Conservation (phyloP, 331 rosid genomes). For the Cydonia oblonga region DNA sequence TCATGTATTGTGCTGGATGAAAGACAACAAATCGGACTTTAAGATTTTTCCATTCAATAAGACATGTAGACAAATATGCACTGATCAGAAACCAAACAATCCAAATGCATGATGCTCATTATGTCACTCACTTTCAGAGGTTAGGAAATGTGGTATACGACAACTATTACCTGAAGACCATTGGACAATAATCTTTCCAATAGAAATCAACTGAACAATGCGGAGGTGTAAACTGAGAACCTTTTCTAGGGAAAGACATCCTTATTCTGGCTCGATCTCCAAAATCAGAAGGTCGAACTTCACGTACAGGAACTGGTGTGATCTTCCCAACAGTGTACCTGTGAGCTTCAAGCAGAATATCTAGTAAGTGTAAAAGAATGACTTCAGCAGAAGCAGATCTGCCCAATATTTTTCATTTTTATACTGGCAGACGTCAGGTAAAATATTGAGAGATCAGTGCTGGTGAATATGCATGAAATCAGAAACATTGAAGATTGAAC, state of each 20-base stretch:
- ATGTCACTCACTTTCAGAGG: not conserved
- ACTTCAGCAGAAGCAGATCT: not conserved
- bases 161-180: slow-evolving; percentile 74
- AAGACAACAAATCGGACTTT: not conserved
- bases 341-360: slow-evolving; percentile 27
- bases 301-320: slow-evolving; percentile 80
- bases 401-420: not conserved
- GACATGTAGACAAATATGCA: not conserved
- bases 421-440: not conserved
- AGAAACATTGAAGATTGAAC: not conserved
- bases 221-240: slow-evolving; percentile 76
- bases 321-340: slow-evolving; percentile 90
- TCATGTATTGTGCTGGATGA: not conserved
- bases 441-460: not conserved
- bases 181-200: slow-evolving; percentile 94
- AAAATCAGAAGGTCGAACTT: slow-evolving; percentile 79
- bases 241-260: slow-evolving; percentile 64
- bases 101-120: not conserved
- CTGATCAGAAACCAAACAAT: not conserved
- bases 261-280: slow-evolving; percentile 75
- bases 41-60: not conserved
- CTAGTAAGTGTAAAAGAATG: slow-evolving; percentile 10
- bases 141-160: not conserved
- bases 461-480: not conserved
- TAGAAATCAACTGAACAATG: slow-evolving; percentile 61